phyloP scores from a whole-genome alignment of 2,329 filamentous ascomycete species.

The Colletotrichum paranaense region DNA sequence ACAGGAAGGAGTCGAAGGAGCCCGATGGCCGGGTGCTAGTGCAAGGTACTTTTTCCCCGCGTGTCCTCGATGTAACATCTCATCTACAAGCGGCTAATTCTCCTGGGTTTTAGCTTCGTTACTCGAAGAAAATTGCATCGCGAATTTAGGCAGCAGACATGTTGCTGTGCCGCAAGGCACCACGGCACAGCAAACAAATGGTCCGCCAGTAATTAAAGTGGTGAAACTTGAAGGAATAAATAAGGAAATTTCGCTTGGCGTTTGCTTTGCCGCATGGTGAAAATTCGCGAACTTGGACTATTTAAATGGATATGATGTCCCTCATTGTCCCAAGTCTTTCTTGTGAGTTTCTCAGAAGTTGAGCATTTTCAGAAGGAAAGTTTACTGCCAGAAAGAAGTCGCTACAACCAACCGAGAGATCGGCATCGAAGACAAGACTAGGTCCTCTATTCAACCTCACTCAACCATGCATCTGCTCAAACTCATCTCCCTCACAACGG shows the following conservation, averaged over 20 bases:
- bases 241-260: not conserved
- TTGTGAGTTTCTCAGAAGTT: not conserved
- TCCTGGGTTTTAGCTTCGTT: not conserved
- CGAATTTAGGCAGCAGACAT: not conserved
- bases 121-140: not conserved
- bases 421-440: too few species aligned
- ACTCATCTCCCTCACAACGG: not conserved
- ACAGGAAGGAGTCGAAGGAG: too few species aligned
- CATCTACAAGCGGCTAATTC: not conserved
- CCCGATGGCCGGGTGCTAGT: too few species aligned
- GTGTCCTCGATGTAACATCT: not conserved
- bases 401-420: too few species aligned
- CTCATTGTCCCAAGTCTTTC: too few species aligned
- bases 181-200: not conserved
- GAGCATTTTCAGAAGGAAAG: not conserved
- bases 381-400: not conserved
- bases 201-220: not conserved
- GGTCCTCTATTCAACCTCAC: not conserved
- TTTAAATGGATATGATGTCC: not conserved
- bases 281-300: not conserved
- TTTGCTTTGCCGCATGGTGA: not conserved
- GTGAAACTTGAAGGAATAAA: not conserved
- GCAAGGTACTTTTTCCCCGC: too few species aligned
- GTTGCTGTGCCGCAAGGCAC: not conserved
- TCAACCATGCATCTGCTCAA: constrained; percentile 10